Base-by-base conservation (phyloP, 108 stramenopile species). In the Licmophora abbreviata region DNA sequence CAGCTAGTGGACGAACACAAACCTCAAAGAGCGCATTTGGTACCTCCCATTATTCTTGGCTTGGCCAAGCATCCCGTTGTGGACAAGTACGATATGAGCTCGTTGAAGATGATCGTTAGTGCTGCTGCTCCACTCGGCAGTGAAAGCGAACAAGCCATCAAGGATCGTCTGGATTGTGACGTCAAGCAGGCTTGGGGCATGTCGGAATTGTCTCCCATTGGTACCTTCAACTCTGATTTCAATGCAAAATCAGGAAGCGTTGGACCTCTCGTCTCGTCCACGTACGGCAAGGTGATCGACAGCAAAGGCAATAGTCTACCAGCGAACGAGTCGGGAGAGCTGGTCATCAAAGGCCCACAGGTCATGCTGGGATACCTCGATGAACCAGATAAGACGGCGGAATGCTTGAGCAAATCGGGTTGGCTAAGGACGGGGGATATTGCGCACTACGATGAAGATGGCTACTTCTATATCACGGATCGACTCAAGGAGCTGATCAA, bases 401-500 rank as follows among this genome's bases (percentile, higher is more conserved):
- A 80, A 55, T 83, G 88, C 56, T 35, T 91, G 24, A 81, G 73
- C 18, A 42, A 63, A 21, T 74, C 71, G 27, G 88, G 89, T 1
- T 95, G 83, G 81, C 61, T 93, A 17, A 70, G 77, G 37, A 93
- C 92, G 14, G 95, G 95, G 5, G 95, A 95, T 67, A 44, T 92
- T 11, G 88, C 78, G 7, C 59, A 77, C 34, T 80, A 93, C 41
- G 93, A 96, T 56, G 83, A 85, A 22, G 88, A 94, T 30, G 90
- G 90, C 8, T 92, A 55, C 66, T 72, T 92, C 29, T 90, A 67
- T 58, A 88, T 96, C 44, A 79, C 77, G 0, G 95, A 96, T 61
- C 65, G 95, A 17, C 68, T 88, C 43, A 95, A 96, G 77, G 95
- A 96, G 59, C 61, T 96, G 27, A 96, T 96, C 62, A 96, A 96